phyloP scores from a whole-genome alignment of 805 yeast genomes.

The Sungouiella thailandica region DNA sequence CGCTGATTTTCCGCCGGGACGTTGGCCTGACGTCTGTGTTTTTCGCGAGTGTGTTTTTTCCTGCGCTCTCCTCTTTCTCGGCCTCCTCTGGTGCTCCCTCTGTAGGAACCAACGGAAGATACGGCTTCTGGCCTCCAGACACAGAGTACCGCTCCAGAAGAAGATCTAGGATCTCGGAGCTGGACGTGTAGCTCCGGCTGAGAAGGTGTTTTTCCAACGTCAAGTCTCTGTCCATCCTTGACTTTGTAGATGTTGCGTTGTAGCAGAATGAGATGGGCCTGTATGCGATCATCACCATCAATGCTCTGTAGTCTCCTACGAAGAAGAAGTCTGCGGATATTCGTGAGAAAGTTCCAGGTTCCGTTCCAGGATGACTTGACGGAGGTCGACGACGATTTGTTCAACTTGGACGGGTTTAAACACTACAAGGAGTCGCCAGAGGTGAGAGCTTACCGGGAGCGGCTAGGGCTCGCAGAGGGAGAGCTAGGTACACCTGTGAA shows the following conservation, averaged over 20 bases:
- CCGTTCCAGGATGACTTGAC: slow-evolving; percentile 39
- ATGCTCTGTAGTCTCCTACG: slow-evolving; percentile 7
- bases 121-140: slow-evolving; percentile 44
- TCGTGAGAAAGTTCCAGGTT: slow-evolving; percentile 13
- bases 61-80: slow-evolving; percentile 4
- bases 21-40: slow-evolving; percentile 8
- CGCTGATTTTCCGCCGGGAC: slow-evolving; percentile 18
- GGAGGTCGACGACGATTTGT: slow-evolving; percentile 28
- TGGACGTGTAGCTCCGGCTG: slow-evolving; percentile 38
- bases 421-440: slow-evolving; percentile 32
- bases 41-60: slow-evolving; percentile 2
- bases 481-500: neutral
- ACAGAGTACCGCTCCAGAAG: slow-evolving; percentile 43
- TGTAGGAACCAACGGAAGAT: slow-evolving; percentile 36
- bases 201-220: slow-evolving; percentile 44
- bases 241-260: neutral
- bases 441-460: slow-evolving; percentile 14
- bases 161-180: slow-evolving; percentile 33
- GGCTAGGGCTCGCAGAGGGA: slow-evolving; percentile 3
- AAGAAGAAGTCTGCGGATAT: neutral
- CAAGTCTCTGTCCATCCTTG: slow-evolving; percentile 37
- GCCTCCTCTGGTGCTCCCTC: slow-evolving; percentile 15
- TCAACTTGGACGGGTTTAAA: slow-evolving; percentile 35
- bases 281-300: neutral
- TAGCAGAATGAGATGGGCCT: neutral